A percentile compares a stretch with the other conserved stretches of the same genome.
phyloP scores from a whole-genome alignment of 306 rosid species.

The Quillaja saponaria region DNA sequence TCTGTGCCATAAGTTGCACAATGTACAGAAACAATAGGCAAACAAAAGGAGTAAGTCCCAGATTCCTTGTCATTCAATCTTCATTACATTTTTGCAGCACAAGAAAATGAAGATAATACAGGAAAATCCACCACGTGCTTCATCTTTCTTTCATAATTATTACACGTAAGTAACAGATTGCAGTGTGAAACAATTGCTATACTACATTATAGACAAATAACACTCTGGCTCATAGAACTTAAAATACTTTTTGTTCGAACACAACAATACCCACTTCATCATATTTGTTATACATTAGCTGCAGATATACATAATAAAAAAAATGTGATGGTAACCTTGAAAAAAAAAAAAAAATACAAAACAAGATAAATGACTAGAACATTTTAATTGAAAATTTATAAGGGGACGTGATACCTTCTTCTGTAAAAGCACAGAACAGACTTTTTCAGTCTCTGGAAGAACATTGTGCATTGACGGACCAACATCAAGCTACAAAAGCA shows the following conservation, averaged over 20 bases:
- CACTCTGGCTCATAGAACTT: neutral
- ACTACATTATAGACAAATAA: neutral
- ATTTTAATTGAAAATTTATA: neutral
- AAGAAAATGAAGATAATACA: slow-evolving; percentile 1
- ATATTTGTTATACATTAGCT: slow-evolving; percentile 60
- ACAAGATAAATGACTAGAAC: neutral
- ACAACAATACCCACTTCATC: slow-evolving; percentile 79
- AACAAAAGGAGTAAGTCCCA: neutral
- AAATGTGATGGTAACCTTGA: slow-evolving; percentile 3
- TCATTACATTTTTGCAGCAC: slow-evolving; percentile 2
- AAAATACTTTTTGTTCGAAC: slow-evolving; percentile 71
- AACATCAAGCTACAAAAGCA: slow-evolving; percentile 83
- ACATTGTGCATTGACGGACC: slow-evolving; percentile 82
- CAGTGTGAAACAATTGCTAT: neutral
- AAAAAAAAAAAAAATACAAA: neutral
- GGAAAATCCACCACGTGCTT: neutral
- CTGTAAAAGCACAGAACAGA: slow-evolving; percentile 64
- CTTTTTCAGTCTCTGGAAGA: slow-evolving; percentile 76
- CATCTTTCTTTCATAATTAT: neutral
- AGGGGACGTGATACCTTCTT: slow-evolving; percentile 55
- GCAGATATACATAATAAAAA: slow-evolving; percentile 24
- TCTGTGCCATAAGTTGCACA: neutral
- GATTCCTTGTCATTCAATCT: slow-evolving; percentile 1
- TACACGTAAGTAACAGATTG: neutral
- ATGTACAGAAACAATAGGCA: slow-evolving; percentile 9